Percentiles rank a stretch among this genome's conserved stretches.
Conservation (phyloP, 352 stramenopile species). For the Globisporangium barbulae region DNA sequence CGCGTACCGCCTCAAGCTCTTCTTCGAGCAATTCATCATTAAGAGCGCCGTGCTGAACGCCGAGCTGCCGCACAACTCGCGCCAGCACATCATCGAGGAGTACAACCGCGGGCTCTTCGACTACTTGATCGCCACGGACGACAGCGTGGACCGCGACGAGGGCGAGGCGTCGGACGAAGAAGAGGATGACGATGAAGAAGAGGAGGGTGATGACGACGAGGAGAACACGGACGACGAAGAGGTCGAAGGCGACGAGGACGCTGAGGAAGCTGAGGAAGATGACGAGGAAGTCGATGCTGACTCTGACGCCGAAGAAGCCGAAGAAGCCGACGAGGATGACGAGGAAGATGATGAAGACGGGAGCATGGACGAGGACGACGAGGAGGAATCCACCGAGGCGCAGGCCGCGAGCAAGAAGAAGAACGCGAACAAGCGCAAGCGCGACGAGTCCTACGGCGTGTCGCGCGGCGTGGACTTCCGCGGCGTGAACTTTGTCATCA, state of each 20-base stretch:
- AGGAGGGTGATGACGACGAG: conserved; percentile 36
- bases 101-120: conserved; percentile 98
- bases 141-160: conserved; percentile 91
- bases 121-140: conserved; percentile 98
- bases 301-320: conserved; percentile 30
- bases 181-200: conserved; percentile 66
- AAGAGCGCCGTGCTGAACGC: conserved; percentile 98
- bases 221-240: conserved; percentile 40
- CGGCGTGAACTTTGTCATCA: conserved; percentile 98
- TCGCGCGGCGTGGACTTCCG: conserved; percentile 98
- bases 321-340: conserved; percentile 67
- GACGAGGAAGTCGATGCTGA: conserved; percentile 72
- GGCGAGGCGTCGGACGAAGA: conserved; percentile 58
- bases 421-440: conserved; percentile 49
- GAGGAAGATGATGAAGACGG: conserved; percentile 36
- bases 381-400: conserved; percentile 13
- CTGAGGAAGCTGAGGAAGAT: conserved; percentile 42
- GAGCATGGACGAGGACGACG: conserved; percentile 31
- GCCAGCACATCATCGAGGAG: conserved; percentile 96
- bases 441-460: conserved; percentile 94
- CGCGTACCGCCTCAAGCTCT: conserved; percentile 97
- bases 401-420: conserved; percentile 23
- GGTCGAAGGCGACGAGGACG: conserved; percentile 38
- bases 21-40: conserved; percentile 99
- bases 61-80: conserved; percentile 96